Base-by-base conservation (phyloP, 2,329 filamentous ascomycete genomes). In the Immersiporthe knoxdaviesiana region DNA sequence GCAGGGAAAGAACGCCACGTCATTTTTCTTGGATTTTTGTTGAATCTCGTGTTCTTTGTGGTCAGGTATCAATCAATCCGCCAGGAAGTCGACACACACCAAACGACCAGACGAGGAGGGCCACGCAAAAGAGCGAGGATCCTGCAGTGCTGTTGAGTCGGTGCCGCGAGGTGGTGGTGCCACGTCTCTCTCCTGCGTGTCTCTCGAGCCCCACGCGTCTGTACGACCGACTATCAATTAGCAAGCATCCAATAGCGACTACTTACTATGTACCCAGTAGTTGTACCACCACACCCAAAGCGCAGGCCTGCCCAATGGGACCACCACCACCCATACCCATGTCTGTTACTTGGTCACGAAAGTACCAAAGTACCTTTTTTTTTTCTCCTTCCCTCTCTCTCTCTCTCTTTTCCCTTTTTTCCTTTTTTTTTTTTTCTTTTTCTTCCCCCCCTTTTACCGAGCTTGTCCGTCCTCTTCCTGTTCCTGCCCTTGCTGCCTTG, bases 121-220 rank as follows among this genome's bases (percentile, higher is more conserved):
- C 30, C 32, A 37, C 56, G n/a, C n/a, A n/a, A n/a, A 2, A 35
- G 21, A 37, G 30, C 56, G 30, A 35, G 16, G 12, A 54, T 54
- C 18, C 47, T 39, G 37, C 10, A 4, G 35, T 14, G 14, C 3
- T 18, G n/a, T 3, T 58, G 30, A 10, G 58, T 41, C 30, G 35
- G 3, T 61, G 35, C 58, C 35, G 35, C 58, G 58, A 37, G 58
- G 12, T 24, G 44, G 12, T 24, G 44, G 47, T 54, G 47, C 63
- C 63, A 65, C 63, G 63, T 65, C 63, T 65, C 21, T 56, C 47
- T n/a, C n/a, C n/a, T 41, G 41, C 39, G 41, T 63, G 61, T 64
- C 62, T 64, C 62, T 54, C 62, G 21, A 27, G 30, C 47, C 50
- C 50, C 63, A 65, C 63, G 63, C 47, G 63, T 56, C 24, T 47